Evolutionary conservation across 495 filamentous ascomycete species (phyloP), one percentile per base, ranked within the genome.

Genomic region (Tetracladium setigerum): DNA sequence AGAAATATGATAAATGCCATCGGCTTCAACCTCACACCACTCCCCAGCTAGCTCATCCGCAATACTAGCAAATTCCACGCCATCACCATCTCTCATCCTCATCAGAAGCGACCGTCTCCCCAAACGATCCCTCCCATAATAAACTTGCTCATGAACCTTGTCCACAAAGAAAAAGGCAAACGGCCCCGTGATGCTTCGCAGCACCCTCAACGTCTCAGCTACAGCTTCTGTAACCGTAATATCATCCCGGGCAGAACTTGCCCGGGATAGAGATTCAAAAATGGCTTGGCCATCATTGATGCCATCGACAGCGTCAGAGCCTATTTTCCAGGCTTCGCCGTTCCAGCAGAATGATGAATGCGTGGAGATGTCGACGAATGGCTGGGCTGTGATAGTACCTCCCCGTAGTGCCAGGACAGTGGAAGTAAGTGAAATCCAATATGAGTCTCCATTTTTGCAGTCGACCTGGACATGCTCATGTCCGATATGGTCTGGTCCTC

Each of bases 121-220:
- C 14, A 97, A 71, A 47, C 83, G 83, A 63, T 99, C 92, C 47
- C 92, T 72, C 14, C 83, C 87, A 61, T 84, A 95, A 68, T 79
- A 91, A 6, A 97, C 38, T 19, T 68, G 71, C 12, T 67, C 64
- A 44, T 73, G 62, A 16, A 62, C 49, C 5, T 71, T 71, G 66
- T 97, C 86, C 60, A 82, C 89, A 64, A 84, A 97, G 2, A 95
- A 79, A 67, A 97, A 94, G 12, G 94, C 86, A 64, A 87, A 97
- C 9, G 94, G 90, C 8, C 92, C 92, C 41, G 82, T 78, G 30
- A 95, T 78, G 37, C 65, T 68, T 36, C 75, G 71, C 42, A 92
- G 61, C 2, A 76, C 74, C 27, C 67, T 62, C 19, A 78, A 46
- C 32, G 86, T 51, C 32, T 59, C 59, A 46, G 67, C 60, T 24